Evolutionary conservation across 176 grass and related monocot species (phyloP).

Genomic region (barley (Hordeum vulgare)): MorexV3_pseudomolecules_assembly NC_058522.1:375265909-375266408

Average conservation of each 20-base stretch:
- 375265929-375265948: neutral
- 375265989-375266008: slow-evolving; percentile 4
- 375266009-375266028: neutral
- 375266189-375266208: slow-evolving; percentile 29
- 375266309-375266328: slow-evolving; percentile 13
- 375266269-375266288: slow-evolving; percentile 43
- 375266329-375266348: slow-evolving; percentile 3
- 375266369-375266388: neutral
- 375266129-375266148: slow-evolving; percentile 10
- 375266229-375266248: slow-evolving; percentile 22
- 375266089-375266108: slow-evolving; percentile 3
- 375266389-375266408: neutral
- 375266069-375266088: neutral
- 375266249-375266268: neutral
- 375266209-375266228: slow-evolving; percentile 14
- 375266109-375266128: slow-evolving; percentile 15
- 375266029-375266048: slow-evolving; percentile 23
- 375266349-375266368: neutral
- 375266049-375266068: neutral
- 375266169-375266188: slow-evolving; percentile 44
- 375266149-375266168: slow-evolving; percentile 46
- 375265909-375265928: slow-evolving; percentile 3
- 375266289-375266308: slow-evolving; percentile 34
- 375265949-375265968: neutral
- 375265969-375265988: slow-evolving; percentile 6